These are phyloP conservation scores for Trichoderma sp. DNA, from an alignment of 2,329 filamentous ascomycete genomes.

Conservation along the genomic window DNA sequence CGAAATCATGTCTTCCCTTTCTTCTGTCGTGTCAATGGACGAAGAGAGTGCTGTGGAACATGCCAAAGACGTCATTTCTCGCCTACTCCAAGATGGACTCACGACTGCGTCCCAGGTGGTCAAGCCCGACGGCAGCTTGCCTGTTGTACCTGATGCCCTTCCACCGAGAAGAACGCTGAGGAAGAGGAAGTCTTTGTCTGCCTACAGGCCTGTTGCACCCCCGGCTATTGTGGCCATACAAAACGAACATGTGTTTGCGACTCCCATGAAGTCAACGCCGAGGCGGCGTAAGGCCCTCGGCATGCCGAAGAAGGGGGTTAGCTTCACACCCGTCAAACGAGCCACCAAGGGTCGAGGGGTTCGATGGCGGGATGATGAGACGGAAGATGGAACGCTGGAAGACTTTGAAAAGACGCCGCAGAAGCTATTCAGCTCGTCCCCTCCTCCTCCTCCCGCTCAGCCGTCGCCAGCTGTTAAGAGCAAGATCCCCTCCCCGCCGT, in stretches of 20 bases:
- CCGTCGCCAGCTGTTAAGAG: conserved; percentile 31
- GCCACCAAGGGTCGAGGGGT: conserved; percentile 72
- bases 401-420: conserved; percentile 92
- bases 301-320: conserved; percentile 66
- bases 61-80: conserved; percentile 74
- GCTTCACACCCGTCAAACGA: conserved; percentile 80
- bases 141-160: conserved; percentile 64
- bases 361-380: conserved; percentile 87
- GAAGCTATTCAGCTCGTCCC: conserved; percentile 58
- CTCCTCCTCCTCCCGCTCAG: conserved; percentile 61
- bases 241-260: conserved; percentile 36
- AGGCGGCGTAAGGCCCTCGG: conserved; percentile 69
- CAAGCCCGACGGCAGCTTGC: conserved; percentile 76
- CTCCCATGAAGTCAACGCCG: conserved; percentile 76
- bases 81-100: conserved; percentile 75
- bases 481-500: conserved; percentile 38
- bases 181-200: conserved; percentile 58
- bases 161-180: conserved; percentile 78
- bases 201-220: conserved; percentile 48
- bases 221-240: conserved; percentile 45
- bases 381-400: conserved; percentile 78
- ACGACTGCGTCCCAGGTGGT: conserved; percentile 79
- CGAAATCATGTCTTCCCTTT: conserved; percentile 81
- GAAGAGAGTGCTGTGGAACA: conserved; percentile 80
- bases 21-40: conserved; percentile 77